phyloP scores from a whole-genome alignment of 1,139 yeast genomes.

The Taiozyma sp. region DNA sequence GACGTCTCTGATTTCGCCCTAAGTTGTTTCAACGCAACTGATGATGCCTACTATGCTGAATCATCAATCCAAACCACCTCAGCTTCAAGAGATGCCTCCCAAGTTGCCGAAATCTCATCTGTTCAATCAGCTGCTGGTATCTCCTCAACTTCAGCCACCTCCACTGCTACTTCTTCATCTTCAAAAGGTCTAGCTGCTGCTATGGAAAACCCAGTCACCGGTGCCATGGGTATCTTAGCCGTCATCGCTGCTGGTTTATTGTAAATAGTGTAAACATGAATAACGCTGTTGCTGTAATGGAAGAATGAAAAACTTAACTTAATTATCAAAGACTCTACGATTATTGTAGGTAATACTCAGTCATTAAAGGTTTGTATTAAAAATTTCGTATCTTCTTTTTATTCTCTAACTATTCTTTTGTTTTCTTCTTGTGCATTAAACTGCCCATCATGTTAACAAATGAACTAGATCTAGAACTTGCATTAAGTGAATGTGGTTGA shows the following conservation, averaged over 20 bases:
- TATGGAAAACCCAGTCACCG: conserved; percentile 13
- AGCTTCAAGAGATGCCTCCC: conserved; percentile 15
- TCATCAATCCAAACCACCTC: conserved; percentile 20
- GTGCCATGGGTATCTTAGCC: conserved; percentile 18
- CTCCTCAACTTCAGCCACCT: conserved; percentile 9
- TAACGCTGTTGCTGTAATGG: too few relatives aligned
- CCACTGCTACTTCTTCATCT: conserved; percentile 11
- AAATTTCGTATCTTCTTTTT: not conserved
- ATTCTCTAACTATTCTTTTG: not conserved
- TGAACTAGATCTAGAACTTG: conserved; percentile 15
- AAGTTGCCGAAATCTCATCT: conserved; percentile 16
- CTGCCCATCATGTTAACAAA: conserved; percentile 23
- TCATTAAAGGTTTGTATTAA: not conserved
- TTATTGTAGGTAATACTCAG: too few relatives aligned
- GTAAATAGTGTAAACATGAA: conserved; percentile 3
- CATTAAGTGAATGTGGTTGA: not conserved
- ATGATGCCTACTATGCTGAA: conserved; percentile 28
- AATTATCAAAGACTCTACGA: too few relatives aligned
- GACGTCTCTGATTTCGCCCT: conserved; percentile 29
- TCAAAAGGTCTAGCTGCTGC: conserved; percentile 11
- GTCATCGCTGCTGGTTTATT: conserved; percentile 15
- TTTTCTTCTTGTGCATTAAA: conserved; percentile 16
- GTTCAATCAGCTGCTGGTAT: conserved; percentile 18
- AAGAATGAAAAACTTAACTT: too few relatives aligned
- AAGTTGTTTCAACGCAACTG: conserved; percentile 36